A percentile compares a stretch with the other conserved stretches of the same genome.
These are phyloP conservation scores for Pichiaceae sp. DNA, from an alignment of 1,139 yeast species.

Conservation along the genomic window DNA sequence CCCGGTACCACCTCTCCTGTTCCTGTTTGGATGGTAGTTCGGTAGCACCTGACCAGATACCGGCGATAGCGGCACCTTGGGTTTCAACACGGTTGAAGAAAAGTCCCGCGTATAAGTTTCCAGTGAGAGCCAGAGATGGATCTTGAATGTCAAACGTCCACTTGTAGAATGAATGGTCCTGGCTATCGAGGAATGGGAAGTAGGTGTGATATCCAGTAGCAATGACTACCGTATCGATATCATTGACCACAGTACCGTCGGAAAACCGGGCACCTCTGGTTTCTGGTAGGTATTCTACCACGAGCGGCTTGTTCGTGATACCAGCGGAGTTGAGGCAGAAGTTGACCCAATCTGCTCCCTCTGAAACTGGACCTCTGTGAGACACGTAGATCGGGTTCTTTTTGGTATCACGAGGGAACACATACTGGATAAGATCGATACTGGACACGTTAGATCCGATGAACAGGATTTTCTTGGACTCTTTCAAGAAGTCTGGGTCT, in stretches of 20 bases:
- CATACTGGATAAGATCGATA: constrained; percentile 40
- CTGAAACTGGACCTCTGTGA: constrained; percentile 2
- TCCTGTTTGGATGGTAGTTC: constrained; percentile 18
- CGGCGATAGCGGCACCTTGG: constrained; percentile 40
- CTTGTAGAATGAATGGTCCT: constrained; percentile 27
- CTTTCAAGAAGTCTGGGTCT: constrained; percentile 13
- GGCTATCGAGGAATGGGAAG: constrained; percentile 28
- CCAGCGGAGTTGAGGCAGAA: constrained; percentile 11
- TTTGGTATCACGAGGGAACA: constrained; percentile 26
- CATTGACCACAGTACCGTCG: constrained; percentile 28
- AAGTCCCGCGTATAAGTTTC: constrained; percentile 32
- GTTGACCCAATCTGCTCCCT: constrained; percentile 10
- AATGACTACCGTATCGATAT: constrained; percentile 32
- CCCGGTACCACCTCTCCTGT: constrained; percentile 18
- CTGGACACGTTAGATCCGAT: constrained; percentile 46
- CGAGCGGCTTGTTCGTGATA: constrained; percentile 15
- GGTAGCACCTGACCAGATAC: constrained; percentile 32
- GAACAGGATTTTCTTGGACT: constrained; percentile 34
- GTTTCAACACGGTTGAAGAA: constrained; percentile 37
- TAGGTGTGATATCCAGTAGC: constrained; percentile 41
- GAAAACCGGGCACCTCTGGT: constrained; percentile 22
- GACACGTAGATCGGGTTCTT: constrained; percentile 9
- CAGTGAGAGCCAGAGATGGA: constrained; percentile 35
- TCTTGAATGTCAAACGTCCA: constrained; percentile 34
- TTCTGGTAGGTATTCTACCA: constrained; percentile 10